Evolutionary conservation across 768 basidiomycete genomes (phyloP).

Genomic region (Tylopilus vinaceipallidus): DNA sequence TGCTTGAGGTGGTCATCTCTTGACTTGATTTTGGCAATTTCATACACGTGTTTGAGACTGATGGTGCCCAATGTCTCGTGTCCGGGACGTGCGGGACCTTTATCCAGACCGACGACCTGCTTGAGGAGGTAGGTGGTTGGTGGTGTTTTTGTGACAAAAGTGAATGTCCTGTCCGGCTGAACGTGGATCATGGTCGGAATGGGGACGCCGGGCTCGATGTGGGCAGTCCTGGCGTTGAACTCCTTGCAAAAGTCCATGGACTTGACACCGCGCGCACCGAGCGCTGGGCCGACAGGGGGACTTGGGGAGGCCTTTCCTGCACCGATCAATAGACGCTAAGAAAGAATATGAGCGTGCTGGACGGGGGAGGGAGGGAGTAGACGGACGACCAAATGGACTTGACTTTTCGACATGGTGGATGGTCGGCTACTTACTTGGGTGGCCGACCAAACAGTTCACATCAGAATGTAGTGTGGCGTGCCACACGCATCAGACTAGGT

Average conservation of each 20-base stretch:
- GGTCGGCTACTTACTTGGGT: background rate
- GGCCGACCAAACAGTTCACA: slow-evolving; percentile 23
- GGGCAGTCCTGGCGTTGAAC: slow-evolving; percentile 96
- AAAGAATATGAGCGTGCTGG: slow-evolving; percentile 11
- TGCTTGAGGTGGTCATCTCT: slow-evolving; percentile 87
- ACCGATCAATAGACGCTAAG: slow-evolving; percentile 78
- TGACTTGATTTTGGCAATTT: slow-evolving; percentile 96
- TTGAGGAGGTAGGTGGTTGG: slow-evolving; percentile 89
- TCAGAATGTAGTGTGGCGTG: slow-evolving; percentile 12
- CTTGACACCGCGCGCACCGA: slow-evolving; percentile 97
- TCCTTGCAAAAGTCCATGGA: slow-evolving; percentile 99
- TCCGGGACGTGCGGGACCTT: slow-evolving; percentile 82
- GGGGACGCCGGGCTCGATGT: slow-evolving; percentile 81
- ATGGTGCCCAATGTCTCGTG: slow-evolving; percentile 78
- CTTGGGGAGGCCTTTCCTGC: slow-evolving; percentile 96
- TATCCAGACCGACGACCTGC: slow-evolving; percentile 85
- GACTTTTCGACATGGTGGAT: slow-evolving; percentile 63
- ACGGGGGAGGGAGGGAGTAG: slow-evolving; percentile 6
- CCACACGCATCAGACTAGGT: slow-evolving; percentile 21
- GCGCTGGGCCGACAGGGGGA: slow-evolving; percentile 94
- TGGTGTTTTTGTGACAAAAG: slow-evolving; percentile 90
- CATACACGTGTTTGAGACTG: slow-evolving; percentile 95
- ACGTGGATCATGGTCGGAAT: slow-evolving; percentile 92
- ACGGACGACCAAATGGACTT: slow-evolving; percentile 76
- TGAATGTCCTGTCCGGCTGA: slow-evolving; percentile 92